phyloP scores from a whole-genome alignment of 2,329 filamentous ascomycete genomes.

The Davidsoniella eucalypti region DNA sequence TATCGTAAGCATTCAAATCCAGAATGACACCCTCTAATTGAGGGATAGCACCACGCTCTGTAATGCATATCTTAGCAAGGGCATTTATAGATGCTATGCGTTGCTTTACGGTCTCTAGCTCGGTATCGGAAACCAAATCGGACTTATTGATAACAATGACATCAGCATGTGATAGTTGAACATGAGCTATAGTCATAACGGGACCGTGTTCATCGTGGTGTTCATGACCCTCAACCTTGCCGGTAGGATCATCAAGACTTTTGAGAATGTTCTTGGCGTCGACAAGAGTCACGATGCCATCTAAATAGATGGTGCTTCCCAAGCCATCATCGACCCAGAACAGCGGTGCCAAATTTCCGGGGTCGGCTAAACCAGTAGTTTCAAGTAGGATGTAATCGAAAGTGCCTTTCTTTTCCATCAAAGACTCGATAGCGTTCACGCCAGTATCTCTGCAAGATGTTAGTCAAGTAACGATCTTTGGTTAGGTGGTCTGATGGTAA shows the following conservation, averaged over 20 bases:
- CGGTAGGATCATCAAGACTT: conserved; percentile 57
- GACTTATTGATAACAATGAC: conserved; percentile 89
- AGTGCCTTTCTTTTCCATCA: conserved; percentile 84
- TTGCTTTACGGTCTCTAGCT: conserved; percentile 52
- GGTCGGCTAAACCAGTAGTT: conserved; percentile 88
- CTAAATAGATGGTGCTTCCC: conserved; percentile 87
- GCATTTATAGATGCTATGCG: conserved; percentile 78
- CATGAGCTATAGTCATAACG: conserved; percentile 76
- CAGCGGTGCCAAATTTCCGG: conserved; percentile 83
- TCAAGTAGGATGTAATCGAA: conserved; percentile 98
- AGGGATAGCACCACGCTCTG: conserved; percentile 63
- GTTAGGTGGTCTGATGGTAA: not conserved
- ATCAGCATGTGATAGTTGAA: conserved; percentile 94
- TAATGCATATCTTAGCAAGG: conserved; percentile 68
- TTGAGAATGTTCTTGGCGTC: conserved; percentile 85
- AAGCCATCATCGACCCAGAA: conserved; percentile 98
- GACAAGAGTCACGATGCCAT: conserved; percentile 89
- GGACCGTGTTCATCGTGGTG: conserved; percentile 41
- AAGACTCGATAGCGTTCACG: conserved; percentile 82
- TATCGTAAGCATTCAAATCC: conserved; percentile 84
- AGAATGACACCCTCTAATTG: conserved; percentile 72
- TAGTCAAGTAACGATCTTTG: not conserved
- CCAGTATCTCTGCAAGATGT: conserved; percentile 53
- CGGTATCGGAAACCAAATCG: conserved; percentile 57
- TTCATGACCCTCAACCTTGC: conserved; percentile 34